phyloP scores from a whole-genome alignment of 345 rosid genomes.

The Pistacia integerrima region DNA sequence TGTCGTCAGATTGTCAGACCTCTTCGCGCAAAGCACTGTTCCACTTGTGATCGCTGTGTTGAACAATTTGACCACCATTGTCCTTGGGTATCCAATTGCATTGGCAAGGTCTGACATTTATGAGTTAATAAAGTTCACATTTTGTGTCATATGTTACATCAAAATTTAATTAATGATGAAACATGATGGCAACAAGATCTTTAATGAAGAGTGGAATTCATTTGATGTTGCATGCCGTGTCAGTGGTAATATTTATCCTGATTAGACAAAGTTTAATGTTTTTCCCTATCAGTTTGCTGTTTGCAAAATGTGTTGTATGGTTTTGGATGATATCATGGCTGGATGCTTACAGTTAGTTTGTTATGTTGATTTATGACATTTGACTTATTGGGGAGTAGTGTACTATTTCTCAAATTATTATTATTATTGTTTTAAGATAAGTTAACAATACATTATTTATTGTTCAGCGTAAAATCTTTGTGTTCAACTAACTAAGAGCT shows the following conservation, averaged over 20 bases:
- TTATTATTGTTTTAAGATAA: too few relatives aligned
- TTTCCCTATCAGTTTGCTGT: neutral
- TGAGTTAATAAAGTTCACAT: conserved; percentile 3
- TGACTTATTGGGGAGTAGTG: neutral
- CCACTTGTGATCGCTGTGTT: conserved; percentile 91
- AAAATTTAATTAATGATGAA: neutral
- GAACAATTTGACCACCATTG: conserved; percentile 99
- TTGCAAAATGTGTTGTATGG: neutral
- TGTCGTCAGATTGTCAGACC: conserved; percentile 84
- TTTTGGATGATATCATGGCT: neutral
- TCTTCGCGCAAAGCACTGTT: conserved; percentile 97
- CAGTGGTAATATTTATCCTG: neutral
- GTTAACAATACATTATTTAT: too few relatives aligned
- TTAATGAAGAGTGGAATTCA: neutral
- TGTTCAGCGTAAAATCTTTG: neutral
- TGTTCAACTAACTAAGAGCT: too few relatives aligned
- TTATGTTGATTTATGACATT: neutral
- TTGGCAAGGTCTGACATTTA: conserved; percentile 76
- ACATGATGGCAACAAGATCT: neutral
- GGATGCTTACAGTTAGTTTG: conserved; percentile 2
- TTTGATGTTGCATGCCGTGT: neutral
- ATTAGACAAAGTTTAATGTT: too few relatives aligned
- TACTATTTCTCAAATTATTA: neutral
- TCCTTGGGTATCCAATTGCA: conserved; percentile 98
- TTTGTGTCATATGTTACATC: conserved; percentile 1